Evolutionary conservation across 192 early-diverging fungal species (phyloP).

Genomic region (Obelidium mucronatum): DNA sequence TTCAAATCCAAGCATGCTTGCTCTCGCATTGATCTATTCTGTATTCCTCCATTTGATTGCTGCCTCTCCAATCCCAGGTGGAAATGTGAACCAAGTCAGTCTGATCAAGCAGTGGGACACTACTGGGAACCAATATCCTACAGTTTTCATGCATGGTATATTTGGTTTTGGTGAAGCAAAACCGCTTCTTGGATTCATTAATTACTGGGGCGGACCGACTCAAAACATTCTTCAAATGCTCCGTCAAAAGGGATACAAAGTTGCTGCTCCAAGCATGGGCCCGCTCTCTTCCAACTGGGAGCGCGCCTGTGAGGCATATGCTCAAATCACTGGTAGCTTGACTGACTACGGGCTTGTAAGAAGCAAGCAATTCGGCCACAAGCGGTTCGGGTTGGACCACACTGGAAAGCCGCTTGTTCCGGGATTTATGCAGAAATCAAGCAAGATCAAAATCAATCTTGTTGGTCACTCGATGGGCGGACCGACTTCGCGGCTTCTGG

Average conservation of each 20-base stretch:
- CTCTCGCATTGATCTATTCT: not conserved
- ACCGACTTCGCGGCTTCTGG: constrained; percentile 31
- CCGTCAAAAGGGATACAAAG: constrained; percentile 23
- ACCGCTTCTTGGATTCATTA: constrained; percentile 15
- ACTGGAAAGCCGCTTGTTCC: constrained; percentile 30
- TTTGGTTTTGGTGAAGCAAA: constrained; percentile 34
- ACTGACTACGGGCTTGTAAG: constrained; percentile 39
- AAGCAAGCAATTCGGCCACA: constrained; percentile 29
- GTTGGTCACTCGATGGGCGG: constrained; percentile 39
- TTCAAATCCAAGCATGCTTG: not conserved
- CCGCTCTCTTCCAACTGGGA: constrained; percentile 39
- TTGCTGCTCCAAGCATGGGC: constrained; percentile 29
- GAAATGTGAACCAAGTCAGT: not conserved
- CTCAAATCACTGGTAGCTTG: constrained; percentile 28
- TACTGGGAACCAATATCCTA: constrained; percentile 34
- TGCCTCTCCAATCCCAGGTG: not conserved
- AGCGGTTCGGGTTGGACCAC: constrained; percentile 32
- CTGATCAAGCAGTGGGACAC: constrained; percentile 6
- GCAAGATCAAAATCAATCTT: constrained; percentile 27
- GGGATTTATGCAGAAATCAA: not conserved
- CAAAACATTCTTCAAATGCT: constrained; percentile 19
- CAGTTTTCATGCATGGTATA: constrained; percentile 38
- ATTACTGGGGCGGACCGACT: constrained; percentile 38
- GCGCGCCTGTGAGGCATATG: constrained; percentile 44
- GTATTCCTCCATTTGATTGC: not conserved